These are phyloP conservation scores for Ulvella scutata DNA, from an alignment of 139 green algal genomes.

Conservation along the genomic window DNA sequence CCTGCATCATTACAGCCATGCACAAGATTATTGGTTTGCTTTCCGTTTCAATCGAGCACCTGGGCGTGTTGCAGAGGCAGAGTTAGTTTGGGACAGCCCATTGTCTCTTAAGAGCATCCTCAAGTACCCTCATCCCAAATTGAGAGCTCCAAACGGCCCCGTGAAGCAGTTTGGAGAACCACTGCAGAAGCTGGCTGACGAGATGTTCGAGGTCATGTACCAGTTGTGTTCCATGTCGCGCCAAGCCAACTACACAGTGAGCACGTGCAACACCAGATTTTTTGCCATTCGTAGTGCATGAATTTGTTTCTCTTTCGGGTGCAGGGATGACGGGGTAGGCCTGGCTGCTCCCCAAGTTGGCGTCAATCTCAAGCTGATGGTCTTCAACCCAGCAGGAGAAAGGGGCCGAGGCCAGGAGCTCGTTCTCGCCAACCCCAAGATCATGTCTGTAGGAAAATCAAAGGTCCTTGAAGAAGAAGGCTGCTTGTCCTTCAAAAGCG, in stretches of 20 bases:
- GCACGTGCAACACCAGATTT: no score
- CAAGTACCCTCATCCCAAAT: constrained; percentile 77
- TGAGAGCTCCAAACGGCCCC: constrained; percentile 67
- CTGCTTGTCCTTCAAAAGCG: constrained; percentile 69
- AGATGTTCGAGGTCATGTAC: constrained; percentile 97
- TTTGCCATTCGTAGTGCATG: no score
- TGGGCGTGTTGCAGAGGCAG: background rate
- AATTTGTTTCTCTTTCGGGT: background rate
- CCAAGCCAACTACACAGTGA: no score
- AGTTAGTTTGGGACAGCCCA: background rate
- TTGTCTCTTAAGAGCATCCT: constrained; percentile 31
- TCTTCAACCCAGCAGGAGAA: constrained; percentile 74
- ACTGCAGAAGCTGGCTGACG: constrained; percentile 53
- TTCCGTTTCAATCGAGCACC: no score
- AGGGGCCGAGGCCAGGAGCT: constrained; percentile 45
- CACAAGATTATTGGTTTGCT: no score
- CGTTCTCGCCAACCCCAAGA: constrained; percentile 86
- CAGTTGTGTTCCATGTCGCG: constrained; percentile 16
- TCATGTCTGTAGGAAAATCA: constrained; percentile 42
- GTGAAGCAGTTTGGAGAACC: constrained; percentile 45
- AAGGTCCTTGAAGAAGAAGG: constrained; percentile 54
- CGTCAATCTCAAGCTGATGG: constrained; percentile 94
- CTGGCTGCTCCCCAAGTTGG: constrained; percentile 92
- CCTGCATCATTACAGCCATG: no score
- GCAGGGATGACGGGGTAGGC: constrained; percentile 90